Evolutionary conservation across 495 filamentous ascomycete genomes (phyloP).

Genomic region (Xylaria sp.): DNA sequence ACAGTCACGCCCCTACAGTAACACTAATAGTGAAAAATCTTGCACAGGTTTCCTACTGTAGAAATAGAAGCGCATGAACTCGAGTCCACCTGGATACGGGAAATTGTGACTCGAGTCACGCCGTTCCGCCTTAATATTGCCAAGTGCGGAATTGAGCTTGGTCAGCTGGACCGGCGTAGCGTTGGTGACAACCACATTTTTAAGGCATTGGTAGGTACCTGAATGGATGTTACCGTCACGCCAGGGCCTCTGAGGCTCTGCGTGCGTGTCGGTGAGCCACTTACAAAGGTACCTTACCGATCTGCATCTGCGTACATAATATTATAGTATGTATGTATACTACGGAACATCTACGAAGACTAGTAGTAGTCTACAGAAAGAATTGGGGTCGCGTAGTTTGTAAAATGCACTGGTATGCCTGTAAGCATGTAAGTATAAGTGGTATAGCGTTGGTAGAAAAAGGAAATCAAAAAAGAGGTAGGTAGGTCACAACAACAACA

Average conservation of each 20-base stretch:
- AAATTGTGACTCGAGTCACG: not conserved
- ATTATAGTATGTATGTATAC: too few relatives aligned
- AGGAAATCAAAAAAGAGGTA: not conserved
- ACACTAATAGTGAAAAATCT: not conserved
- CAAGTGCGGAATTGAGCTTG: not conserved
- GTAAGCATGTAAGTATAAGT: not conserved
- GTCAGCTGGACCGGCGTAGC: not conserved
- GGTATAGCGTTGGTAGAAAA: too few relatives aligned
- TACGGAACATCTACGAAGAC: not conserved
- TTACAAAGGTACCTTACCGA: not conserved
- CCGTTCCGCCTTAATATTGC: not conserved
- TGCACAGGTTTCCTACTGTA: not conserved
- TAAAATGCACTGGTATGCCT: too few relatives aligned
- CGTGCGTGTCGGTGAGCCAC: not conserved
- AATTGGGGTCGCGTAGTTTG: not conserved
- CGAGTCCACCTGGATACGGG: not conserved
- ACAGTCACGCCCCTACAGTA: not conserved
- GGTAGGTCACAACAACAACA: not conserved
- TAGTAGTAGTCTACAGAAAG: not conserved
- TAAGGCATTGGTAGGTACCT: not conserved
- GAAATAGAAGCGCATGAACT: not conserved
- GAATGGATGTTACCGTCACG: conserved; percentile 1
- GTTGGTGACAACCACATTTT: not conserved
- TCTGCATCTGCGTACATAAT: not conserved
- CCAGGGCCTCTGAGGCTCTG: conserved; percentile 13